Conservation (phyloP, 2,329 filamentous ascomycete species). For the Plenodomus biglobosus region DNA sequence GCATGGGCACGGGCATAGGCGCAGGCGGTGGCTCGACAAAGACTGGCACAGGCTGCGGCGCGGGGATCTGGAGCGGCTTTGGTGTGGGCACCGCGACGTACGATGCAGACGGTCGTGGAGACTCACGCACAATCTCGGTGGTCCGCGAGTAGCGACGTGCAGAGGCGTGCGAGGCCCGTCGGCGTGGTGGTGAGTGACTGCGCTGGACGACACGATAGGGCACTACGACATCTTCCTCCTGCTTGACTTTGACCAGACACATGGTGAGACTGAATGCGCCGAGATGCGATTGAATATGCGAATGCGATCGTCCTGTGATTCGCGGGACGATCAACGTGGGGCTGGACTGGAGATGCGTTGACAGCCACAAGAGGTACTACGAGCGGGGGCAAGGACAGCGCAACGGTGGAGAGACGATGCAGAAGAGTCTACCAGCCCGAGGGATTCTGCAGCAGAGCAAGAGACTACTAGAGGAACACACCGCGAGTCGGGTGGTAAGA, state of each 20-base stretch:
- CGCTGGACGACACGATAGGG: conserved; percentile 41
- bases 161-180: conserved; percentile 28
- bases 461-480: background rate
- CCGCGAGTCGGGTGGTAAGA: conserved; percentile 12
- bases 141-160: conserved; percentile 36
- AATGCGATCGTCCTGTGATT: conserved; percentile 39
- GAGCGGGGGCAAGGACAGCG: conserved; percentile 2
- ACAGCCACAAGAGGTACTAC: conserved; percentile 7
- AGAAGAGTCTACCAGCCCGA: conserved; percentile 5
- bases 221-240: conserved; percentile 49
- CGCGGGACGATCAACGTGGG: conserved; percentile 35
- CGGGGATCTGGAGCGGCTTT: conserved; percentile 38
- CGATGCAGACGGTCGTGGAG: conserved; percentile 31
- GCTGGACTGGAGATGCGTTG: background rate
- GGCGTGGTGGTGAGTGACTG: conserved; percentile 34
- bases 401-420: background rate
- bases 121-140: conserved; percentile 35
- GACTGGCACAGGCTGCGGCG: conserved; percentile 46
- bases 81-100: conserved; percentile 39
- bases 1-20: conserved; percentile 21
- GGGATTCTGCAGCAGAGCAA: conserved; percentile 19
- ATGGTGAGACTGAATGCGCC: conserved; percentile 29
- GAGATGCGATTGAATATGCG: conserved; percentile 1
- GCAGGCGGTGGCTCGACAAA: conserved; percentile 42
- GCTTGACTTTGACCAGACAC: conserved; percentile 52